These are phyloP conservation scores for Thymus mandschuricus DNA, from an alignment of 257 asterid species.

Conservation along the genomic window DNA sequence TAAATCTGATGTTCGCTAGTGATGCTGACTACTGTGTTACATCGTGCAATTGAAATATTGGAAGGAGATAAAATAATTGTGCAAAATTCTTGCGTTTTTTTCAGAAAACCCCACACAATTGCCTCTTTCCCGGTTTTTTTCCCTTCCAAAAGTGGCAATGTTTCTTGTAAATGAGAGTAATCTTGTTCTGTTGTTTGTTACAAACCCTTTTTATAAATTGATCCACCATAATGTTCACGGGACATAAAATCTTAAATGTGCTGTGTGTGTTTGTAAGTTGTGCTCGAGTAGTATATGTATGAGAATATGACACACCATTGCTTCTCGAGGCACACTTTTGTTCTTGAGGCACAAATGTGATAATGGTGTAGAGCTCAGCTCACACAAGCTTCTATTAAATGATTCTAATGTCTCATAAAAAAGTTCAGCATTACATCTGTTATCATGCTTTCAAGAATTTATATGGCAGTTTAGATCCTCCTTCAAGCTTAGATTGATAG, in stretches of 20 bases:
- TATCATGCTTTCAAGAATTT: not conserved
- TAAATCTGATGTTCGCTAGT: not conserved
- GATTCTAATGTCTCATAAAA: not conserved
- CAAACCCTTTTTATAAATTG: no score
- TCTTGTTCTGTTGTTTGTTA: no score
- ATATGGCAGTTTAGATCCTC: not conserved
- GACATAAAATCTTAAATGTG: no score
- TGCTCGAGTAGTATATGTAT: not conserved
- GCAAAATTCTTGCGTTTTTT: no score
- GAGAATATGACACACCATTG: not conserved
- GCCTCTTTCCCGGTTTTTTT: no score
- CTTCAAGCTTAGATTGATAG: not conserved
- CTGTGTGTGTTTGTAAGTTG: no score
- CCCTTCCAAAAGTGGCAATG: no score
- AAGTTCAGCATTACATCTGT: no score
- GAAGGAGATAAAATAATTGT: no score
- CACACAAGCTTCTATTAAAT: not conserved
- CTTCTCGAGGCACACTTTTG: not conserved
- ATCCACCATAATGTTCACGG: no score
- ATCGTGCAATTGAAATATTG: not conserved
- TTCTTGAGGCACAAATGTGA: not conserved
- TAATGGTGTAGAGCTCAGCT: not conserved
- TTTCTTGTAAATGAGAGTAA: no score
- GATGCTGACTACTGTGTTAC: not conserved
- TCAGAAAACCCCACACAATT: no score